Conservation (phyloP, 2,329 filamentous ascomycete genomes). For the Pseudogymnoascus sp. region DNA sequence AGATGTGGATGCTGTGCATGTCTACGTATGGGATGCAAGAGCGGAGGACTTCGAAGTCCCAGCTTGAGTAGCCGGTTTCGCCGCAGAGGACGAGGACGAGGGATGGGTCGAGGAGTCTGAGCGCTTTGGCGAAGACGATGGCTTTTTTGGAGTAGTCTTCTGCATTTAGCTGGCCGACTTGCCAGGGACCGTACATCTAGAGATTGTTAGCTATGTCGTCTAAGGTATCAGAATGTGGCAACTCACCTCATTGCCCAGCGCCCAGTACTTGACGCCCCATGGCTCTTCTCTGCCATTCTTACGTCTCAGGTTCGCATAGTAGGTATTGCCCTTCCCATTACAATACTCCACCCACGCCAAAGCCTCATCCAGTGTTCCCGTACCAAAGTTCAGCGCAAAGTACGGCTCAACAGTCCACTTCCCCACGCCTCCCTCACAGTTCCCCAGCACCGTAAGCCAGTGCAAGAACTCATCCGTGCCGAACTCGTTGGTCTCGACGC, state of each 20-base stretch:
- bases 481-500: slow-evolving; percentile 67
- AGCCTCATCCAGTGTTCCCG: slow-evolving; percentile 48
- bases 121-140: slow-evolving; percentile 48
- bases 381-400: slow-evolving; percentile 73
- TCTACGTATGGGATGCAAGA: slow-evolving; percentile 52
- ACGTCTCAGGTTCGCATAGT: slow-evolving; percentile 73
- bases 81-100: slow-evolving; percentile 57
- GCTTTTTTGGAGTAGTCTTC: slow-evolving; percentile 48
- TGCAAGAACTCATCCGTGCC: slow-evolving; percentile 82
- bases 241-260: slow-evolving; percentile 61
- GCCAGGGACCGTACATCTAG: slow-evolving; percentile 30
- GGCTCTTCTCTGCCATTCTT: slow-evolving; percentile 68
- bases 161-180: slow-evolving; percentile 48
- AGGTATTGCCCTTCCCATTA: slow-evolving; percentile 66
- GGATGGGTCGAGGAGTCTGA: slow-evolving; percentile 50
- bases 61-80: slow-evolving; percentile 49
- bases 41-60: slow-evolving; percentile 56
- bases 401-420: slow-evolving; percentile 65
- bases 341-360: slow-evolving; percentile 82
- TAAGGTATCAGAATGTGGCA: too few relatives aligned
- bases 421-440: slow-evolving; percentile 43
- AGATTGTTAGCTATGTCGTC: not conserved
- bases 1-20: slow-evolving; percentile 61
- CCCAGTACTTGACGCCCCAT: slow-evolving; percentile 81
- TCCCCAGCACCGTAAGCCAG: slow-evolving; percentile 62